Evolutionary conservation across 129 eudicot genomes (phyloP).

Genomic region (Daucus carota): DNA sequence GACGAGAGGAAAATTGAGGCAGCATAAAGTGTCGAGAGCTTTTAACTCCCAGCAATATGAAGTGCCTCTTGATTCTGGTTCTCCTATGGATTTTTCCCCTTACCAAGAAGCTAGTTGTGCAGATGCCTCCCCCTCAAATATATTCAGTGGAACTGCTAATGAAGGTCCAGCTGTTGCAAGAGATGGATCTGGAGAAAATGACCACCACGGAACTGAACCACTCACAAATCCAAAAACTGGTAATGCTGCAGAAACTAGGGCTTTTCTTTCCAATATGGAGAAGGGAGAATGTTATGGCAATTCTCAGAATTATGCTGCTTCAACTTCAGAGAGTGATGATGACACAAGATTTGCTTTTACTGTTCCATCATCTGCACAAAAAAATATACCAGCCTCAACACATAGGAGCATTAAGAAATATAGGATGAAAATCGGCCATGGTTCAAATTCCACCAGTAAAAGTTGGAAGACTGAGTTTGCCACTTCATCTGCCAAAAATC

Average conservation of each 20-base stretch:
- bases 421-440: conserved; percentile 42
- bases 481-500: not conserved
- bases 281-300: conserved; percentile 18
- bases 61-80: conserved; percentile 53
- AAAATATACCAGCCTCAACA: conserved; percentile 31
- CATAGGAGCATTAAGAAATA: conserved; percentile 58
- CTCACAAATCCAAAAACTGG: conserved; percentile 10
- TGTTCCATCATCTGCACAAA: conserved; percentile 29
- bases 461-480: conserved; percentile 14
- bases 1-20: conserved; percentile 43
- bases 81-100: conserved; percentile 98
- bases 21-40: conserved; percentile 25
- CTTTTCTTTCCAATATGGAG: not conserved
- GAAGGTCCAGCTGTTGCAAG: conserved; percentile 7
- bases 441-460: conserved; percentile 17
- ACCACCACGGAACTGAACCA: conserved; percentile 6
- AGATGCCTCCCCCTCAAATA: conserved; percentile 24
- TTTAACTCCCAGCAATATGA: conserved; percentile 25
- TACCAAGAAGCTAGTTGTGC: conserved; percentile 35
- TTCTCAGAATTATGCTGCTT: conserved; percentile 9
- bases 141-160: conserved; percentile 12
- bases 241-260: conserved; percentile 6
- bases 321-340: conserved; percentile 7
- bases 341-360: conserved; percentile 20
- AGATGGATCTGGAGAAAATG: conserved; percentile 4